Evolutionary conservation across 345 rosid species (phyloP).

Genomic region (Arabidopsis arenosa): DNA sequence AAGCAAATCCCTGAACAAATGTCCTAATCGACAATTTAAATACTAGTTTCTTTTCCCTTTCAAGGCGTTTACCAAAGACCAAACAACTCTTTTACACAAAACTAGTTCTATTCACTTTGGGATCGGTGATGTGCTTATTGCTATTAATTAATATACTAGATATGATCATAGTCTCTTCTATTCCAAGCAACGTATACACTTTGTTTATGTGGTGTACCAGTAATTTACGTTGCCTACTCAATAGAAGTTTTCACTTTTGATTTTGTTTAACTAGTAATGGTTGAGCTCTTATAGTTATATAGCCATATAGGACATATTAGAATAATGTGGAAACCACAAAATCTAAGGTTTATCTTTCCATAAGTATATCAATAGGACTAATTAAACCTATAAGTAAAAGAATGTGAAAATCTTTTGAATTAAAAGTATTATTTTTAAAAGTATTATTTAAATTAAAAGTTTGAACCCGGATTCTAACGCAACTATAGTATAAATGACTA

Average conservation of each 20-base stretch:
- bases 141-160: slow-evolving; percentile 24
- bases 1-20: slow-evolving; percentile 67
- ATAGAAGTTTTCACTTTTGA: slow-evolving; percentile 10
- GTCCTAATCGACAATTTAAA: slow-evolving; percentile 39
- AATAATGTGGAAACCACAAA: no score
- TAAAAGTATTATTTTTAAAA: no score
- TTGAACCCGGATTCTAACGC: no score
- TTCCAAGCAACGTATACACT: slow-evolving; percentile 36
- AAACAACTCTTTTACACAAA: slow-evolving; percentile 42
- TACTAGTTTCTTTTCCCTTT: slow-evolving; percentile 28
- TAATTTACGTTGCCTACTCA: slow-evolving; percentile 14
- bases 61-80: slow-evolving; percentile 32
- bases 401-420: no score
- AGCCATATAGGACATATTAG: no score
- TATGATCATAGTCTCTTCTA: slow-evolving; percentile 30
- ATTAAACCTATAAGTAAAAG: no score
- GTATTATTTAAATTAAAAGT: no score
- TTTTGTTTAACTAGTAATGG: slow-evolving; percentile 14
- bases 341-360: no score
- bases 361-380: no score
- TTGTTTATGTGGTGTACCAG: slow-evolving; percentile 24
- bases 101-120: slow-evolving; percentile 35
- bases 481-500: no score
- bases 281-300: slow-evolving; percentile 4
- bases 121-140: slow-evolving; percentile 44